Evolutionary conservation across 139 green algal genomes (phyloP).

Genomic region (Tetradesmus obliquus): DNA sequence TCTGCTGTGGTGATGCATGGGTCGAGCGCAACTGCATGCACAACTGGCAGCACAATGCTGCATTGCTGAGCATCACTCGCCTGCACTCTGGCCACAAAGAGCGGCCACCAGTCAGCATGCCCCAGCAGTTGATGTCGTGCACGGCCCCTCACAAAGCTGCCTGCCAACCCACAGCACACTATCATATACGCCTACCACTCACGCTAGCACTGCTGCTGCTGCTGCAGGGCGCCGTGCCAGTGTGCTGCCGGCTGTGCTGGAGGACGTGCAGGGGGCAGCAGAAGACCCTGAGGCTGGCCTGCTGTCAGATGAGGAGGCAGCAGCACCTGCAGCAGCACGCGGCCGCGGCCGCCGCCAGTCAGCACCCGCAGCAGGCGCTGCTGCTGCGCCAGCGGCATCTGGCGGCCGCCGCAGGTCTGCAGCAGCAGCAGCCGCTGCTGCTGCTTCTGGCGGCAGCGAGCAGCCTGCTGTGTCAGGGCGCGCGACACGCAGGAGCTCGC

Average conservation of each 20-base stretch:
- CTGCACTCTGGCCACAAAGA: too few relatives aligned
- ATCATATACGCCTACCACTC: too few relatives aligned
- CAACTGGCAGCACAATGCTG: not conserved
- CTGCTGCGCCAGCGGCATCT: not conserved
- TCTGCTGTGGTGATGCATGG: not conserved
- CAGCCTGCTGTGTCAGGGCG: not conserved
- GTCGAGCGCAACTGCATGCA: not conserved
- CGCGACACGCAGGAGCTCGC: not conserved
- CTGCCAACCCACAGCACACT: not conserved
- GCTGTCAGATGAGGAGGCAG: constrained; percentile 21
- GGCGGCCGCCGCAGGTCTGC: not conserved
- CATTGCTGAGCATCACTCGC: too few relatives aligned
- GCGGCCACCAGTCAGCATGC: too few relatives aligned
- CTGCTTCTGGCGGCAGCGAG: not conserved
- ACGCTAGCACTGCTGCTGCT: not conserved
- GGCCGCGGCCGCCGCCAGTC: not conserved
- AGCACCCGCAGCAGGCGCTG: not conserved
- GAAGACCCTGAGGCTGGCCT: not conserved
- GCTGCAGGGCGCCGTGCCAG: not conserved
- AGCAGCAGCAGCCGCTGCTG: not conserved
- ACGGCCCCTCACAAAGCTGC: not conserved
- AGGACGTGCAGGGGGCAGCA: not conserved
- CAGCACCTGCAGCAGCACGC: not conserved
- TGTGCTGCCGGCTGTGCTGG: not conserved
- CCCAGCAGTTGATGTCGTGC: too few relatives aligned